These are phyloP conservation scores for Trichothecium roseum DNA, from an alignment of 2,329 filamentous ascomycete species.

Conservation along the genomic window DNA sequence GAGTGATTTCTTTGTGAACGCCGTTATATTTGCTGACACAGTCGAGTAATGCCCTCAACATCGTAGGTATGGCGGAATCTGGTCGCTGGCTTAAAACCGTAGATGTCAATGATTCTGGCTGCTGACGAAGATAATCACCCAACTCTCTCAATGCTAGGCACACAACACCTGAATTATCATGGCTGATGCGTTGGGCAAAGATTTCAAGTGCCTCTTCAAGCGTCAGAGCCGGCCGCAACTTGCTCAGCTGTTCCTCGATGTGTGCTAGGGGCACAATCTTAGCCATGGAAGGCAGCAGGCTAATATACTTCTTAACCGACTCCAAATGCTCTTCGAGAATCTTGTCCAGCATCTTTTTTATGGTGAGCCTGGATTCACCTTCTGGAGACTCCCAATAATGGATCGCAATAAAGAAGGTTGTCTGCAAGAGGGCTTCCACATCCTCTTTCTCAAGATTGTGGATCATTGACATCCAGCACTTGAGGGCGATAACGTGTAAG, in stretches of 20 bases:
- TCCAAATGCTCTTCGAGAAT: slow-evolving; percentile 53
- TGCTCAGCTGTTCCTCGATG: slow-evolving; percentile 54
- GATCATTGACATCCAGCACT: slow-evolving; percentile 75
- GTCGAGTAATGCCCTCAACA: slow-evolving; percentile 74
- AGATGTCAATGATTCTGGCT: slow-evolving; percentile 72
- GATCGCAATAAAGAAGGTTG: slow-evolving; percentile 79
- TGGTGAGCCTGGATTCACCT: too few species aligned
- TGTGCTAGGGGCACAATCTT: slow-evolving; percentile 59
- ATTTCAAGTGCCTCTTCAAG: slow-evolving; percentile 54
- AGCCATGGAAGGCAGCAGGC: slow-evolving; percentile 68
- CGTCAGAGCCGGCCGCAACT: slow-evolving; percentile 42
- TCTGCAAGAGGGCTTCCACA: slow-evolving; percentile 69
- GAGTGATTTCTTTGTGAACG: slow-evolving; percentile 54
- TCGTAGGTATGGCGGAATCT: slow-evolving; percentile 57
- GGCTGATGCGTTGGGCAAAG: slow-evolving; percentile 63
- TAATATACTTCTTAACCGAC: slow-evolving; percentile 55
- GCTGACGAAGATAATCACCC: slow-evolving; percentile 55
- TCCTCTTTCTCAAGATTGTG: slow-evolving; percentile 67
- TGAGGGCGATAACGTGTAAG: slow-evolving; percentile 70
- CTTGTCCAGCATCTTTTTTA: too few species aligned
- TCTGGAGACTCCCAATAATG: slow-evolving; percentile 58
- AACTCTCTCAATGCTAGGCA: slow-evolving; percentile 73
- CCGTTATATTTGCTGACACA: slow-evolving; percentile 73
- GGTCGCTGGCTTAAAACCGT: slow-evolving; percentile 77
- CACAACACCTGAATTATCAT: slow-evolving; percentile 81